Base-by-base conservation (phyloP, 257 asterid genomes). In the Anisodus acutangulus region DNA sequence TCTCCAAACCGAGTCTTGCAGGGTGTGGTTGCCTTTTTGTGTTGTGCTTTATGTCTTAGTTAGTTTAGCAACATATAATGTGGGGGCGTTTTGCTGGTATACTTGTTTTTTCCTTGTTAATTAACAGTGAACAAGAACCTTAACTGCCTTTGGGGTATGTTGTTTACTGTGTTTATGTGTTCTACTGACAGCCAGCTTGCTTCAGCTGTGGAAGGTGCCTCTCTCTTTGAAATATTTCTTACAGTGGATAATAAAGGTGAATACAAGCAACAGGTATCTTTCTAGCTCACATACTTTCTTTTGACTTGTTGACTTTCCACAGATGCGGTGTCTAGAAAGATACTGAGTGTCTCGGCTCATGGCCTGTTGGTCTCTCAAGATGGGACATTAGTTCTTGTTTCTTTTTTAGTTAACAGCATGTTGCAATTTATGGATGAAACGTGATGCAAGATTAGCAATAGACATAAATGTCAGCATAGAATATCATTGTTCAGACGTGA, bases 211-310 rank as follows among this genome's bases (percentile, higher is more conserved):
- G 91, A 88, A 86, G 99, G 99, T 9, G 90, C 98, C 64, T 95
- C 95, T 53, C 84, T 96, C 90, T 96, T 96, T 79, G 99, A 96
- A 88, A 92, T 96, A 74, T 96, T 92, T 85, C 97, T 93, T 83
- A 92, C 92, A 67, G 87, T 88, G 86, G 89, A 84, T 85, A 86
- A 88, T 85, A 88, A 86, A 72, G 97, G 95, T 8, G 88, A 89
- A 78, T 96, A 91, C 86, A 90, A 85, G 89, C 95, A 92, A 89
- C 97, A 93, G 98, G 99, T 94, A 86, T 84, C 47, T 88, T 83
- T 88, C 87, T 81, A 85, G 47, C 63, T 63, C 60, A 19, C 66
- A 0, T 59, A 13, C 35, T 80, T 49, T 67, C 86, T 19, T 51
- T 76, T 0, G 43, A 26, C 81, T 76, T 1, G 26, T 76, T 51